A percentile compares a stretch with the other conserved stretches of the same genome.
These are phyloP conservation scores for Clausena lansium DNA, from an alignment of 345 rosid genomes.

Conservation along the genomic window DNA sequence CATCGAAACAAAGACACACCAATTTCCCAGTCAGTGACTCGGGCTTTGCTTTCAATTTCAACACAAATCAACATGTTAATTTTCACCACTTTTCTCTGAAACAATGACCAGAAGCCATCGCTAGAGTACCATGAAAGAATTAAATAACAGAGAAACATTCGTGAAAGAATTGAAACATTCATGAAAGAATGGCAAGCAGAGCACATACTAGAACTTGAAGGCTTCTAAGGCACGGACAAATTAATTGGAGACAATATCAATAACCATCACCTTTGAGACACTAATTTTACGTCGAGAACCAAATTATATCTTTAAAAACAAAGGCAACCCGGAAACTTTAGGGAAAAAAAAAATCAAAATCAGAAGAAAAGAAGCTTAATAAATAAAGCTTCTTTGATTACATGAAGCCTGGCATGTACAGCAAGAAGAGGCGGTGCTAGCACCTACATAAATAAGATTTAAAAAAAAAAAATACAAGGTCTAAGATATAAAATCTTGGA, in stretches of 20 bases:
- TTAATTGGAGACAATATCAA: neutral
- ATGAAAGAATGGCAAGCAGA: neutral
- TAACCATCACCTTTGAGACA: neutral
- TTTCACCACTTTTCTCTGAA: neutral
- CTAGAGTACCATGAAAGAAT: neutral
- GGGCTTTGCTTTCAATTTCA: neutral
- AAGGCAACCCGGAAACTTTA: neutral
- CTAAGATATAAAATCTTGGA: neutral
- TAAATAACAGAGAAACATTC: no score
- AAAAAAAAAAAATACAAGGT: neutral
- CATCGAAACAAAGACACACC: neutral
- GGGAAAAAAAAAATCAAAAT: no score
- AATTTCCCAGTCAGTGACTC: neutral
- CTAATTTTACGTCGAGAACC: neutral
- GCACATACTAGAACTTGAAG: neutral
- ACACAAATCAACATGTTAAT: no score
- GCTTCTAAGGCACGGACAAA: neutral
- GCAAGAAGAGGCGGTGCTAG: conserved; percentile 13
- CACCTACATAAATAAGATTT: conserved; percentile 16
- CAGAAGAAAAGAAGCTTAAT: conserved; percentile 12
- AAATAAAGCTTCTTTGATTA: conserved; percentile 25
- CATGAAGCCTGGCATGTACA: conserved; percentile 31
- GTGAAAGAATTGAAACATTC: neutral
- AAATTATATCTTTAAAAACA: neutral
- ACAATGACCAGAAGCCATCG: no score